Conservation (phyloP, 139 green algal species). For the Chlorella ohadii region DNA sequence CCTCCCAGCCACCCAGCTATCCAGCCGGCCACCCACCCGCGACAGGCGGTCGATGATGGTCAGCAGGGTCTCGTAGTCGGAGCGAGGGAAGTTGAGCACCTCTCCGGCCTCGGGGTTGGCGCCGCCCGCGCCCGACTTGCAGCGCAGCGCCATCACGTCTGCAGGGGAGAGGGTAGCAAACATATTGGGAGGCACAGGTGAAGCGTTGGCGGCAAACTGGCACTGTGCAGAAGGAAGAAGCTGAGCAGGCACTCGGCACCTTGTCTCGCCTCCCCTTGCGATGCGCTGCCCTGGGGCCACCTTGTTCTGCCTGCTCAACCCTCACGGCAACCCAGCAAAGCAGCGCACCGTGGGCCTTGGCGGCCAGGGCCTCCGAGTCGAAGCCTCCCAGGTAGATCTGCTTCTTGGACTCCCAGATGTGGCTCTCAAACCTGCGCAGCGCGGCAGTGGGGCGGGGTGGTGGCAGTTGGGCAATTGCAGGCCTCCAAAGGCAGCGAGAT, state of each 20-base stretch:
- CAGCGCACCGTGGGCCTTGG: constrained; percentile 43
- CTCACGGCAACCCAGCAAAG: too few relatives aligned
- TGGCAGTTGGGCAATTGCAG: background rate
- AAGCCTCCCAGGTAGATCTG: constrained; percentile 50
- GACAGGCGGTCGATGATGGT: constrained; percentile 18
- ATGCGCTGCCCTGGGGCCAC: too few relatives aligned
- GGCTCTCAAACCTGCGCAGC: constrained; percentile 38
- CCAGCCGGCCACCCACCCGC: constrained; percentile 6
- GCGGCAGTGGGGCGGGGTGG: background rate
- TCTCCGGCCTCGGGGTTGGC: background rate
- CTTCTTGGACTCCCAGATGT: constrained; percentile 56
- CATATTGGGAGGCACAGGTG: too few relatives aligned
- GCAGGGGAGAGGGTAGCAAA: background rate
- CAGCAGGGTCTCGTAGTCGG: constrained; percentile 25
- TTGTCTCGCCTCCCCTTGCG: too few relatives aligned
- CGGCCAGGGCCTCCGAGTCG: constrained; percentile 41
- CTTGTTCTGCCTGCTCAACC: too few relatives aligned
- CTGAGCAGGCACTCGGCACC: too few relatives aligned
- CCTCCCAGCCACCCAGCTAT: too few relatives aligned
- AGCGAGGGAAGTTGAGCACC: constrained; percentile 40
- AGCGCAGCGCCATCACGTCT: constrained; percentile 55
- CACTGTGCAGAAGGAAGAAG: too few relatives aligned
- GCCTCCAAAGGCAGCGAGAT: background rate
- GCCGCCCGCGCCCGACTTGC: constrained; percentile 22
- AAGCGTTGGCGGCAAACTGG: too few relatives aligned